A percentile compares a stretch with the other conserved stretches of the same genome.
Conservation (phyloP, 805 yeast genomes). For the Teunomyces pallodes region DNA sequence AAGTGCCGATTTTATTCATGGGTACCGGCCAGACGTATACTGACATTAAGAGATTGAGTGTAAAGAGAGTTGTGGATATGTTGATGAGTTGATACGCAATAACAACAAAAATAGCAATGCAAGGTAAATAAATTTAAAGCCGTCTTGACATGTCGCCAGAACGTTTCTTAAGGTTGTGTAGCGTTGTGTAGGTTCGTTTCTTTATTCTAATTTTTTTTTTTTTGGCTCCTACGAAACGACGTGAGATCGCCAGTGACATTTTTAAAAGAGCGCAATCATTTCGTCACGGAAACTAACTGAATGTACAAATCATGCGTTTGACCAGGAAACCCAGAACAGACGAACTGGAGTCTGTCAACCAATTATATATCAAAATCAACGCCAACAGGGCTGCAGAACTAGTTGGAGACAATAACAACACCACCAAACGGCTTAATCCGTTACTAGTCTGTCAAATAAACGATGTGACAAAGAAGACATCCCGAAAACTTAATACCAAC, state of each 20-base stretch:
- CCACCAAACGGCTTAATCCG: conserved; percentile 30
- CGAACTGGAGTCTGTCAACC: conserved; percentile 4
- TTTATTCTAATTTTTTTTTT: too few species aligned
- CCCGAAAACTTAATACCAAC: conserved; percentile 29
- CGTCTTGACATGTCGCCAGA: background rate
- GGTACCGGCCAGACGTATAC: conserved; percentile 98
- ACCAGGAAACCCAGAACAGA: background rate
- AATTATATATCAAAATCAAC: conserved; percentile 29
- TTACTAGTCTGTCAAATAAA: conserved; percentile 36
- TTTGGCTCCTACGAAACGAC: background rate
- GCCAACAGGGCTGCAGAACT: conserved; percentile 42
- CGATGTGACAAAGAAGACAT: conserved; percentile 24
- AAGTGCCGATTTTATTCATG: conserved; percentile 90
- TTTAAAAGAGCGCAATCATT: background rate
- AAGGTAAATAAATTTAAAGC: too few species aligned
- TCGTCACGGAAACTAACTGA: background rate
- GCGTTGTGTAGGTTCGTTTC: too few species aligned
- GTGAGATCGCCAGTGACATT: background rate
- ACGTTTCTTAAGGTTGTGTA: too few species aligned
- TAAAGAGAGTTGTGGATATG: conserved; percentile 87
- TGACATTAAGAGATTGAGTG: conserved; percentile 84
- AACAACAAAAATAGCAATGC: too few species aligned
- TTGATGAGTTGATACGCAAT: conserved; percentile 53
- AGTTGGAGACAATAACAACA: conserved; percentile 11
- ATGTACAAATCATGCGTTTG: conserved; percentile 2